Evolutionary conservation across 257 asterid genomes (phyloP).

Genomic region (Solanum sejunctum): DNA sequence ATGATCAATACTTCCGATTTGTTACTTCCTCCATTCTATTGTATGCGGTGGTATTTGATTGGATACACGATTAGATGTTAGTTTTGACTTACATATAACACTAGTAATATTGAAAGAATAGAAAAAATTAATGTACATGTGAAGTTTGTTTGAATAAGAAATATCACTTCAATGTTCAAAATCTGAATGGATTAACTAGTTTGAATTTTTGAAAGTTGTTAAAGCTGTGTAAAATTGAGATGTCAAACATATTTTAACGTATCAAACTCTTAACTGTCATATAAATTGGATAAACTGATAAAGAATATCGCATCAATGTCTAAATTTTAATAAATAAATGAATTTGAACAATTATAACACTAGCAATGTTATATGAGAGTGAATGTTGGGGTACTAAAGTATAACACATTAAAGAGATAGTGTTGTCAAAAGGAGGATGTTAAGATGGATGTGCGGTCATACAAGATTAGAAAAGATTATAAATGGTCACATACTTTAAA

Average conservation of each 20-base stretch:
- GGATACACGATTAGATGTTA: neutral
- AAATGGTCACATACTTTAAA: neutral
- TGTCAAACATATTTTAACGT: neutral
- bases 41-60: neutral
- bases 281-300: neutral
- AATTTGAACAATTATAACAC: neutral
- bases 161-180: neutral
- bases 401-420: neutral
- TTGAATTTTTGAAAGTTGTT: neutral
- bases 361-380: neutral
- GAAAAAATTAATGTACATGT: neutral
- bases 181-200: neutral
- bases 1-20: neutral
- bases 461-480: neutral
- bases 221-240: neutral
- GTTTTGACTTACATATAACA: neutral
- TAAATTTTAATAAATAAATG: neutral
- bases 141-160: neutral
- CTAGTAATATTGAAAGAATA: neutral
- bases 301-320: neutral
- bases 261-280: neutral
- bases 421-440: neutral
- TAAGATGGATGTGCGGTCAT: neutral
- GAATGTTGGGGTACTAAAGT: neutral
- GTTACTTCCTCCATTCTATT: neutral